phyloP scores from a whole-genome alignment of 805 yeast species.

The Teunomyces barrocoloradensis region DNA sequence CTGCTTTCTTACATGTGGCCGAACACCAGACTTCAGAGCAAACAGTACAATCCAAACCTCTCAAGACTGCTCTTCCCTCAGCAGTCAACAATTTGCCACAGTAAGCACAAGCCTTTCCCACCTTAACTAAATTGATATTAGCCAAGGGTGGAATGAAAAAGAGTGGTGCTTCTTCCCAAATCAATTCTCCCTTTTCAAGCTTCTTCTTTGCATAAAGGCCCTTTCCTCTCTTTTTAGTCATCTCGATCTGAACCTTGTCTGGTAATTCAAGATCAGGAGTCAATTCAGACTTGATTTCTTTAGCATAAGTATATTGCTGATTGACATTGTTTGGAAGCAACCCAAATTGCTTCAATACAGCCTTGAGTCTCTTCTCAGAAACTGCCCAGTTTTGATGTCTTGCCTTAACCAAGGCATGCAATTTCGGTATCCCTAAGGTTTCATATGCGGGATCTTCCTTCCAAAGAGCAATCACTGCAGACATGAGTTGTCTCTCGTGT shows the following conservation, averaged over 20 bases:
- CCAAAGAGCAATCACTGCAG: conserved; percentile 64
- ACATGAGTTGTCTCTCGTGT: conserved; percentile 56
- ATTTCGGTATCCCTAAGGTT: conserved; percentile 50
- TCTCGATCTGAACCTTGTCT: conserved; percentile 41
- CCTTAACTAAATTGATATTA: conserved; percentile 53
- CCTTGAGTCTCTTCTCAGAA: conserved; percentile 55
- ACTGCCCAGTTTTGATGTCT: conserved; percentile 62
- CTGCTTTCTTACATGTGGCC: conserved; percentile 53
- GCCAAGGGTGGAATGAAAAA: conserved; percentile 69
- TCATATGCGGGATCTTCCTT: conserved; percentile 63
- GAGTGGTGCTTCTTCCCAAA: conserved; percentile 63
- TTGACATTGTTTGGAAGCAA: conserved; percentile 31
- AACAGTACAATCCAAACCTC: conserved; percentile 61
- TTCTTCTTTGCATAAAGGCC: conserved; percentile 53
- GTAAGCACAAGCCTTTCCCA: conserved; percentile 67
- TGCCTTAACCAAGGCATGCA: conserved; percentile 49
- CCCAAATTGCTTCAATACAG: conserved; percentile 55
- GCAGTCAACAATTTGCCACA: conserved; percentile 58
- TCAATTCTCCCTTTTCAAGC: conserved; percentile 47
- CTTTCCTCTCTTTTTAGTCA: conserved; percentile 57
- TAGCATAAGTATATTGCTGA: conserved; percentile 49
- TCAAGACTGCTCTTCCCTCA: conserved; percentile 30
- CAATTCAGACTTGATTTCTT: conserved; percentile 49
- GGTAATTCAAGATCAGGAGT: conserved; percentile 47
- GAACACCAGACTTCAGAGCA: conserved; percentile 75